Base-by-base conservation (phyloP, 1,139 yeast genomes). In the Yamadazyma songkhlaensis region DNA sequence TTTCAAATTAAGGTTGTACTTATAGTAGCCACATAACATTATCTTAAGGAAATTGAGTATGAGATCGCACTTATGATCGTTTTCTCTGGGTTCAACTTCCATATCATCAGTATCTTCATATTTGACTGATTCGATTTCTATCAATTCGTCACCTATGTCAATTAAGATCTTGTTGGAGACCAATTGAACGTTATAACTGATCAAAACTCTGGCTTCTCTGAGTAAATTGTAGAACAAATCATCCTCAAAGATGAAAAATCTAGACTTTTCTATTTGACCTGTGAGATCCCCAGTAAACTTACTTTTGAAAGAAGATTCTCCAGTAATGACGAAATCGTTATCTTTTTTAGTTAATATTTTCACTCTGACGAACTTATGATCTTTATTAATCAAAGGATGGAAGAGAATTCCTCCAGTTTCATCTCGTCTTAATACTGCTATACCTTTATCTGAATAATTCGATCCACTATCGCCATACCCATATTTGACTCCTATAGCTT, bases 401-500 rank as follows among this genome's bases (percentile, higher is more conserved):
- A 72, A 69, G 1, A 57, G 37, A 9, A 69, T 54, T 15, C 55
- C 62, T 0, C 75, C 75, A 1, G 60, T 51, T n/a, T 40, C 44
- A 40, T 64, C 62, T 41, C 66, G 63, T 46, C 79, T 62, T 41
- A 88, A 62, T 1, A 83, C 59, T 0, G 95, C 96, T 31, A 82
- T 63, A 1, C 97, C 97, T 45, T 77, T 74, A 48, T 87, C 94
- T 38, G 64, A 62, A 50, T 77, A 86, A 25, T 72, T 76, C 1
- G 96, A 86, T 0, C 97, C 98, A 0, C 95, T 81, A 57, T 89
- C 97, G 8, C 85, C 92, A 59, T 79, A 92, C 0, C 97, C 97
- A 54, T 85, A 90, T 51, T 86, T 87, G 26, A 90, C 84, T 2
- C 90, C 95, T 31, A 90, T 67, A 13, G 74, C 67, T 36, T 67